These are phyloP conservation scores for Plasmopara muralis DNA, from an alignment of 352 stramenopile species.

Conservation along the genomic window DNA sequence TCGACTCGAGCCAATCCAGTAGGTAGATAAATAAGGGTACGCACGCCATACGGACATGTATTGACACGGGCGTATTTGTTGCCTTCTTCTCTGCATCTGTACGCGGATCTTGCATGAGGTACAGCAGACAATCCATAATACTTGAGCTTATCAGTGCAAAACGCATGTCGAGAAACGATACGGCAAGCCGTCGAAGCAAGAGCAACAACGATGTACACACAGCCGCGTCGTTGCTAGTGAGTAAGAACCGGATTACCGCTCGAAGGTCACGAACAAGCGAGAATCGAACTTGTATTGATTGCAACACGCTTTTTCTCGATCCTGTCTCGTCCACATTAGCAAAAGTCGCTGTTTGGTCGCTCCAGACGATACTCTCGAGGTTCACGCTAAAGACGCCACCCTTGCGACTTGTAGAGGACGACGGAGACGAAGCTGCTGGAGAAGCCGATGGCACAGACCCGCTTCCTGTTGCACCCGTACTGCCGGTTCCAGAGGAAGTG, in stretches of 20 bases:
- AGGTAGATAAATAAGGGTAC: conserved; percentile 67
- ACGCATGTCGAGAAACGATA: conserved; percentile 67
- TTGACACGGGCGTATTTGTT: conserved; percentile 15
- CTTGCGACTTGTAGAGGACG: conserved; percentile 28
- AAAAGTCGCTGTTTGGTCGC: conserved; percentile 38
- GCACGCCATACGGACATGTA: conserved; percentile 43
- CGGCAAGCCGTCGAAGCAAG: conserved; percentile 47
- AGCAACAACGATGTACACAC: conserved; percentile 49
- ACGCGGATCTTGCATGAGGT: conserved; percentile 36
- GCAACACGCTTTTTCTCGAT: conserved; percentile 27
- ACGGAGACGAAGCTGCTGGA: conserved; percentile 15
- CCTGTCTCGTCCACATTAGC: conserved; percentile 18
- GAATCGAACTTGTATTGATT: conserved; percentile 61
- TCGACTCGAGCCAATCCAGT: conserved; percentile 73
- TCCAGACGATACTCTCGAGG: conserved; percentile 79
- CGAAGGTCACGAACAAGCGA: conserved; percentile 62
- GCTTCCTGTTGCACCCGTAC: conserved; percentile 8
- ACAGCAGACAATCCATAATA: conserved; percentile 62
- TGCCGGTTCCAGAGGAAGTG: conserved; percentile 11
- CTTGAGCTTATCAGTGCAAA: conserved; percentile 75
- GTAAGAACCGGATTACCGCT: conserved; percentile 51
- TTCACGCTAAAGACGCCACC: conserved; percentile 72
- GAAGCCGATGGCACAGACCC: conserved; percentile 9
- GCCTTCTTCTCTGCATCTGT: conserved; percentile 7
- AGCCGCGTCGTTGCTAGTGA: conserved; percentile 44